These are phyloP conservation scores for Xylaria venustula DNA, from an alignment of 495 filamentous ascomycete genomes.

Conservation along the genomic window DNA sequence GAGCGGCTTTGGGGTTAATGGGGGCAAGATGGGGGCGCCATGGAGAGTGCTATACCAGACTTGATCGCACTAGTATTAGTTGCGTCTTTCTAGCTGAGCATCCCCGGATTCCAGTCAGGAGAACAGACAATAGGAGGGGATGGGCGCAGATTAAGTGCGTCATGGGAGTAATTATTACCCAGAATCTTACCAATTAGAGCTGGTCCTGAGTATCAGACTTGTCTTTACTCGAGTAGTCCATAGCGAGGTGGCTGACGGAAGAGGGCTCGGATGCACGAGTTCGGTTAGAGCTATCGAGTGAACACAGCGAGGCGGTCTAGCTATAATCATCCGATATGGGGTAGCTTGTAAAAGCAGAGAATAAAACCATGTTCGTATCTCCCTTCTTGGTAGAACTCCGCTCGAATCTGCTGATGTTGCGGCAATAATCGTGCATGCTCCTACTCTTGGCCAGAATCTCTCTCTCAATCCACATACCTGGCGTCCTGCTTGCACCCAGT, in stretches of 20 bases:
- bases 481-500: background rate
- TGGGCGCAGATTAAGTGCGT: too few relatives aligned
- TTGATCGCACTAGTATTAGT: background rate
- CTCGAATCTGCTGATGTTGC: background rate
- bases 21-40: background rate
- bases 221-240: too few relatives aligned
- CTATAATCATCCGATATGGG: background rate
- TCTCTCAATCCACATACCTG: too few relatives aligned
- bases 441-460: too few relatives aligned
- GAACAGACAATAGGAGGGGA: background rate
- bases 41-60: too few relatives aligned
- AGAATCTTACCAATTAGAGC: too few relatives aligned
- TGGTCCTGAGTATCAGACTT: too few relatives aligned
- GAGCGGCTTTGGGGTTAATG: constrained; percentile 9
- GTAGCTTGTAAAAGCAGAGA: background rate
- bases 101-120: background rate
- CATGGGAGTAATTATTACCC: too few relatives aligned
- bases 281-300: too few relatives aligned
- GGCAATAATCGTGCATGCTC: background rate
- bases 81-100: background rate
- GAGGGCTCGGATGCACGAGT: too few relatives aligned
- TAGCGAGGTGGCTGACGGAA: too few relatives aligned
- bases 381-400: background rate
- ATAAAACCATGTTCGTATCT: background rate
- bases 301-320: too few relatives aligned